phyloP scores from a whole-genome alignment of 148 eudicot species.

The Rhododendron griersonianum region DNA sequence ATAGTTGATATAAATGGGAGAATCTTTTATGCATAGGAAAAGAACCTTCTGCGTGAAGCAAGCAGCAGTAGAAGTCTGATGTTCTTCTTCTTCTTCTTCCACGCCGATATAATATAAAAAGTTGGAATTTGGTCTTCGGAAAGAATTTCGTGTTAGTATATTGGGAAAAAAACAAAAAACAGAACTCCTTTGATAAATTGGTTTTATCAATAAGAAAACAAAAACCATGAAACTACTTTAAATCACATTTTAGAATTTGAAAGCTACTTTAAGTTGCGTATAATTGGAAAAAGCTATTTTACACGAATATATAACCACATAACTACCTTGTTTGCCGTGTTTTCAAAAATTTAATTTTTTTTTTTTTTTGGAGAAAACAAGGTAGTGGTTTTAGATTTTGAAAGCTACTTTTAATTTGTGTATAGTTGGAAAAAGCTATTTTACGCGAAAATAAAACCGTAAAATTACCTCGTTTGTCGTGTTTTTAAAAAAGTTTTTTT shows the following conservation, averaged over 20 bases:
- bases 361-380: too few relatives aligned
- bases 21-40: neutral
- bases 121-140: neutral
- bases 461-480: too few relatives aligned
- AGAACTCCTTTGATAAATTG: neutral
- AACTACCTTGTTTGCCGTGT: too few relatives aligned
- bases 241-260: neutral
- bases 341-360: too few relatives aligned
- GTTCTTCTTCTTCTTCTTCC: neutral
- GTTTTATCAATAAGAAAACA: neutral
- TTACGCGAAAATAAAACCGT: too few relatives aligned
- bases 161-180: neutral
- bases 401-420: neutral
- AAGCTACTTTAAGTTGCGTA: neutral
- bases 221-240: neutral
- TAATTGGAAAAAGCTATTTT: neutral
- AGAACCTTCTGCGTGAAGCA: slow-evolving; percentile 1
- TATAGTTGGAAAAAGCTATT: neutral
- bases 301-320: too few relatives aligned
- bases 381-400: neutral
- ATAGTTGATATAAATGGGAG: neutral
- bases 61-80: neutral
- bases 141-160: neutral
- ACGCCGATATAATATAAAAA: neutral
- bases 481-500: too few relatives aligned